Conservation (phyloP, 2,329 filamentous ascomycete genomes). For the Pyrenochaeta sp. region DNA sequence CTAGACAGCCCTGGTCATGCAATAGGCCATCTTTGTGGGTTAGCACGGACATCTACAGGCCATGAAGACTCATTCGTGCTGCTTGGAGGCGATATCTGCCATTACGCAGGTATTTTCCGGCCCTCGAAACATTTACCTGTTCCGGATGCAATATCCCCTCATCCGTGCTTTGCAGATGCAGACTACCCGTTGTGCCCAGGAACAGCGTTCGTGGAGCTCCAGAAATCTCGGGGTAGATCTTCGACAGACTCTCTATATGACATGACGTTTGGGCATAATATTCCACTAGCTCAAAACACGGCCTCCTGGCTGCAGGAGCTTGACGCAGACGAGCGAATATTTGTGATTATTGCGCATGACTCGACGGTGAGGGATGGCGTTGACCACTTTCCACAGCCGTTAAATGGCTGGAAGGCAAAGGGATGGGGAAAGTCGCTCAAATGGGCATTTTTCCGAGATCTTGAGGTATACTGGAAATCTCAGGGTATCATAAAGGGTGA, state of each 20-base stretch:
- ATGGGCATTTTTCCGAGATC: slow-evolving; percentile 36
- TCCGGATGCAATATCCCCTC: slow-evolving; percentile 26
- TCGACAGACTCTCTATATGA: slow-evolving; percentile 19
- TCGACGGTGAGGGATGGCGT: slow-evolving; percentile 32
- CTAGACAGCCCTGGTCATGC: slow-evolving; percentile 64
- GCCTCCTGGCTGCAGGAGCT: slow-evolving; percentile 30
- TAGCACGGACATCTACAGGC: slow-evolving; percentile 53
- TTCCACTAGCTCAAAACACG: slow-evolving; percentile 29
- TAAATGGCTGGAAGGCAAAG: slow-evolving; percentile 37
- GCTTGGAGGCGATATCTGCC: slow-evolving; percentile 38
- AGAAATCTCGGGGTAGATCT: slow-evolving; percentile 15
- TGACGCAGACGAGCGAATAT: slow-evolving; percentile 31
- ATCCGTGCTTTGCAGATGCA: slow-evolving; percentile 17
- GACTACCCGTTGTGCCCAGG: slow-evolving; percentile 24
- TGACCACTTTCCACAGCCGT: slow-evolving; percentile 30
- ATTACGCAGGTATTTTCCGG: slow-evolving; percentile 36
- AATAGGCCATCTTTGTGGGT: slow-evolving; percentile 59
- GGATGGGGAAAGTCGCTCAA: slow-evolving; percentile 30
- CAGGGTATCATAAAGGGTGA: not conserved
- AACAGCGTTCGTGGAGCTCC: slow-evolving; percentile 26
- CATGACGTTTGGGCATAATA: slow-evolving; percentile 26
- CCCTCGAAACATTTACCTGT: slow-evolving; percentile 31
- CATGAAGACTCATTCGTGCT: slow-evolving; percentile 33
- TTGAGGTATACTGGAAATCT: slow-evolving; percentile 28
- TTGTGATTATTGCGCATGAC: slow-evolving; percentile 41